Base-by-base conservation (phyloP, 495 filamentous ascomycete genomes). In the Penicillium subrubescens region DNA sequence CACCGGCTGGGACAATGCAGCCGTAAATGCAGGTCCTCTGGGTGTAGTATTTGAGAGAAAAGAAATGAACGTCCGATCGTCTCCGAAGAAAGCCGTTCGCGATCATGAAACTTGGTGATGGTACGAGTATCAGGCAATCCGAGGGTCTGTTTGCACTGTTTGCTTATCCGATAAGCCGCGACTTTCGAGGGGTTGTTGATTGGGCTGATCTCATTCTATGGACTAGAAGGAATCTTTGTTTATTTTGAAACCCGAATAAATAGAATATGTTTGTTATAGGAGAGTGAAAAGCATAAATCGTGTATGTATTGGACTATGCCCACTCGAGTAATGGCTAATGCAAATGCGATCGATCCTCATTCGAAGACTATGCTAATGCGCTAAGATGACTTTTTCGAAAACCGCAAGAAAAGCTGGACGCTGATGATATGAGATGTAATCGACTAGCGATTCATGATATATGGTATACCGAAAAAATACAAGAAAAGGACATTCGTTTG, bases 81-180 rank as follows among this genome's bases (percentile, higher is more conserved):
- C 33, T 12, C 21, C 55, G 53, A 21, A n/a, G 53, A 11, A 37
- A 37, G 35, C 52, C 21, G 14, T 21, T 48, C 58, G 34, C 17
- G 46, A 52, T 50, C 58, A 37, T 60, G 46, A 23, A 35, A 44
- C 37, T 46, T 15, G n/a, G 25, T 2, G 31, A 37, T 65, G 62
- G 66, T 57, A 65, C 62, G 66, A 31, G n/a, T 33, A 48, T 55
- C 60, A 25, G 41, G 35, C 31, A 52, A 60, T 39, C 35, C 46
- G 43, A 33, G 23, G 37, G 6, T 2, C 5, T 60, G 73, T 75
- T 78, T 78, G 73, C 34, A 62, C 19, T 62, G 67, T 79, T 79
- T 78, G 67, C 21, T 10, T 29, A 37, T 4, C 48, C n/a, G 68
- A 64, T 67, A 64, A 71, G 68, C 55, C 33, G 19, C 53, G 53